Evolutionary conservation across 2,329 filamentous ascomycete species (phyloP), one percentile per base, ranked within the genome.

Genomic region (Sarocladiaceae sp.): DNA sequence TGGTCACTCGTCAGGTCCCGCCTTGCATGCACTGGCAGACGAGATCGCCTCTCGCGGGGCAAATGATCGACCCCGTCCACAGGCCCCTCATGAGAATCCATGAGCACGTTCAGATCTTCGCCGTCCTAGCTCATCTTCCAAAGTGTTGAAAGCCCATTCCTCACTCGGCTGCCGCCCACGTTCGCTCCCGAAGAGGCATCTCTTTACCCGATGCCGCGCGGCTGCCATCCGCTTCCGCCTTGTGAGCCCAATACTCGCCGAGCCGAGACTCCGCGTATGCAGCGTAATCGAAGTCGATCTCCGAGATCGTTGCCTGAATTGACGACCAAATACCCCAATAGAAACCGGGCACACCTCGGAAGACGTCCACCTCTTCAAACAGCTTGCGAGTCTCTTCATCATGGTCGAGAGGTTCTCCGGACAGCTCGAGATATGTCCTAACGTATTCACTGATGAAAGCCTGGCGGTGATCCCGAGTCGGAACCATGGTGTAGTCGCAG

Each of bases 241-340:
- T 89, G 90, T 90, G 97, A 3, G 87, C 90, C 80, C 87, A 96
- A 71, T 97, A 97, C 72, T 97, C 94, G 49, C 88, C 86, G 5
- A 99, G 75, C 52, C 94, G 79, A 15, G 87, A 71, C 68, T 97
- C 90, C 11, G 94, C 93, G 66, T 97, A 99, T 8, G 80, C 83
- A 39, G 90, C 89, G 66, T 99, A 99, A 71, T 99, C 92, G 64
- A 99, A 99, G 65, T 97, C 89, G 62, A 99, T 99, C 58, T 93
- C 83, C 11, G 90, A 96, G 58, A 99, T 97, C 52, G 83, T 88
- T 2, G 92, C 88, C 74, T 99, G 94, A 58, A 99, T 97, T 57
- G 95, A 74, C 7, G 91, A 88, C 94, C 94, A 99, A 53, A 97
- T 90, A 22, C 94, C 94, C 92, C 87, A 90, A 67, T 80, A 84